These are phyloP conservation scores for Breviolum minutum DNA, from an alignment of 73 alveolate genomes.

Conservation along the genomic window DNA sequence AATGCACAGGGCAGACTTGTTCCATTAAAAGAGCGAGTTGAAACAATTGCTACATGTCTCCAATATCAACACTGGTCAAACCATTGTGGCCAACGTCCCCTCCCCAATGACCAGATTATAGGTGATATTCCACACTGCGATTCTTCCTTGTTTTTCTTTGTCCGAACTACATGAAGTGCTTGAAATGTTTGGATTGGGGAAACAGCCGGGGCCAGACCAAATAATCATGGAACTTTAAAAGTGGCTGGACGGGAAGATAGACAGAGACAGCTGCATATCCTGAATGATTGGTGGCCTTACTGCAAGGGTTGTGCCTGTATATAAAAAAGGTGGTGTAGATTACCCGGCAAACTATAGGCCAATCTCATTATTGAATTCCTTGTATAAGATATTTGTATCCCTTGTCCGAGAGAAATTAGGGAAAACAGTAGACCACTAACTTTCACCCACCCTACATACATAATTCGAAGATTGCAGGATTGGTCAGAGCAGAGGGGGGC, in stretches of 20 bases:
- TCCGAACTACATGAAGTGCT: background rate
- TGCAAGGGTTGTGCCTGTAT: background rate
- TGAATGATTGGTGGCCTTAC: background rate
- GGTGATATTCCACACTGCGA: too few relatives aligned
- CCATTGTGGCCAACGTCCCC: background rate
- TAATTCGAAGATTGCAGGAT: background rate
- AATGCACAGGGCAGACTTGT: background rate
- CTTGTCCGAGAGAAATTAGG: background rate
- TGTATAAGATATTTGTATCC: background rate
- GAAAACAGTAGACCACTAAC: background rate
- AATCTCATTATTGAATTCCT: too few relatives aligned
- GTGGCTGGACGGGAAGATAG: too few relatives aligned
- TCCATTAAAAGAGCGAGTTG: too few relatives aligned
- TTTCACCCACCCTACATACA: background rate
- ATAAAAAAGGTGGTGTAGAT: too few relatives aligned
- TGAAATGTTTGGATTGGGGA: background rate
- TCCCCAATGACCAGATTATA: background rate
- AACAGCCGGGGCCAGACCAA: too few relatives aligned
- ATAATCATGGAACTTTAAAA: too few relatives aligned
- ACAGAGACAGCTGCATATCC: background rate
- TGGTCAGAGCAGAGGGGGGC: too few relatives aligned
- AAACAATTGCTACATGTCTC: too few relatives aligned
- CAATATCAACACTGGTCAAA: too few relatives aligned
- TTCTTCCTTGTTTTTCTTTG: background rate
- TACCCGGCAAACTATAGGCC: slow-evolving; percentile 6